phyloP scores from a whole-genome alignment of 2,329 filamentous ascomycete genomes.

The Harringtonia lauricola region DNA sequence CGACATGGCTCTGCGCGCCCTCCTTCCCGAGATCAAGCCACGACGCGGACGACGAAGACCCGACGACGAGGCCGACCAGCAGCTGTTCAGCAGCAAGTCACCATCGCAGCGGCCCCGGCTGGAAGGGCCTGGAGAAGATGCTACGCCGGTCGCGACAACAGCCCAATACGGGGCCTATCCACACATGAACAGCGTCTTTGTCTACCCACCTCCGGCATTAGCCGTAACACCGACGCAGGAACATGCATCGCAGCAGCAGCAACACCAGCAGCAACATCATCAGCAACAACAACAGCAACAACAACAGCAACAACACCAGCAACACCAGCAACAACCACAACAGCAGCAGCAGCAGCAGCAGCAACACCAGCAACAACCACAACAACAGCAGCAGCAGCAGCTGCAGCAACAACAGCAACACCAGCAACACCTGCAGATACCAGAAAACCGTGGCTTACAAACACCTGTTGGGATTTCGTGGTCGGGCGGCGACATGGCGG shows the following conservation, averaged over 20 bases:
- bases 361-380: background rate
- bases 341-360: background rate
- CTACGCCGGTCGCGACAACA: constrained; percentile 9
- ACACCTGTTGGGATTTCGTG: constrained; percentile 33
- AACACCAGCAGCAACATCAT: background rate
- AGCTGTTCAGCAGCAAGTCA: constrained; percentile 26
- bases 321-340: background rate
- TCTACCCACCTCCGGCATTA: constrained; percentile 18
- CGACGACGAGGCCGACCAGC: constrained; percentile 39
- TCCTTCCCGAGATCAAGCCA: constrained; percentile 65
- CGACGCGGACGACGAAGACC: constrained; percentile 52
- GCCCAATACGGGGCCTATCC: constrained; percentile 25
- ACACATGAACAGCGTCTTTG: constrained; percentile 18
- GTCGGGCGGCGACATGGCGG: constrained; percentile 34
- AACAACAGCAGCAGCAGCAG: background rate
- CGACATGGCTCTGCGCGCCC: constrained; percentile 74
- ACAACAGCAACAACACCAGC: background rate
- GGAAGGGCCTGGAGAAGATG: background rate
- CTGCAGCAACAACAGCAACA: no score
- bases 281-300: background rate
- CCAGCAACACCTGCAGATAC: background rate
- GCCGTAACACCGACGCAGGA: background rate
- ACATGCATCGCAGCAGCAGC: background rate
- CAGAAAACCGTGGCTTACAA: no score
- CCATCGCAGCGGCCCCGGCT: constrained; percentile 51